Evolutionary conservation across 352 stramenopile species (phyloP).

Genomic region (Pythium aristosporum): DNA sequence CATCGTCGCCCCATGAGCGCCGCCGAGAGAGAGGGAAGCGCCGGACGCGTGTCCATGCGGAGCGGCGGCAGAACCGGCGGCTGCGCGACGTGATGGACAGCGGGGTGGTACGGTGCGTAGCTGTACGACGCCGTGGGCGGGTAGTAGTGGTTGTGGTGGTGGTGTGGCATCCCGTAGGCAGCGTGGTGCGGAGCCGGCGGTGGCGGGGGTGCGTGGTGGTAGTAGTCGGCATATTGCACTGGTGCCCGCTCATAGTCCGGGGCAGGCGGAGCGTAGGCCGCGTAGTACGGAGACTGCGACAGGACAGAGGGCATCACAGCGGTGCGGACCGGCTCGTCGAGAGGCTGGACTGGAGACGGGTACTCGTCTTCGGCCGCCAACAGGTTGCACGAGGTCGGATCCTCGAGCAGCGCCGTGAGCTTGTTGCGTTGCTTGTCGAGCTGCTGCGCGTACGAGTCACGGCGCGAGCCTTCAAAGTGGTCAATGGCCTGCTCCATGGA

Average conservation of each 20-base stretch:
- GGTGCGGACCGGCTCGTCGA: not conserved
- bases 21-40: slow-evolving; percentile 20
- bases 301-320: not conserved
- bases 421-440: slow-evolving; percentile 77
- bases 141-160: not conserved
- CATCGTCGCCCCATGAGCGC: slow-evolving; percentile 22
- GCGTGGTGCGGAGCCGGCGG: slow-evolving; percentile 1
- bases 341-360: not conserved
- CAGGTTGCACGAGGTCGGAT: slow-evolving; percentile 57
- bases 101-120: not conserved
- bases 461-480: slow-evolving; percentile 69
- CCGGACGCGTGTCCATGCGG: slow-evolving; percentile 15
- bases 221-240: slow-evolving; percentile 6
- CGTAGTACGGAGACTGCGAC: slow-evolving; percentile 4
- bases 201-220: slow-evolving; percentile 13
- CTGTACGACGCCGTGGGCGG: not conserved
- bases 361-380: slow-evolving; percentile 38
- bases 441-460: slow-evolving; percentile 69
- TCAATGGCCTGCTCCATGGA: slow-evolving; percentile 84
- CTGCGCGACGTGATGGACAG: not conserved
- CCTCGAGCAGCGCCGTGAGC: slow-evolving; percentile 56
- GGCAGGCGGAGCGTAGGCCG: not conserved
- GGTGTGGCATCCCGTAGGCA: not conserved
- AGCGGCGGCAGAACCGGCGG: slow-evolving; percentile 20
- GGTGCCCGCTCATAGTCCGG: slow-evolving; percentile 14